Evolutionary conservation across 192 early-diverging fungal genomes (phyloP).

Genomic region (Gonapodya sp.): DNA sequence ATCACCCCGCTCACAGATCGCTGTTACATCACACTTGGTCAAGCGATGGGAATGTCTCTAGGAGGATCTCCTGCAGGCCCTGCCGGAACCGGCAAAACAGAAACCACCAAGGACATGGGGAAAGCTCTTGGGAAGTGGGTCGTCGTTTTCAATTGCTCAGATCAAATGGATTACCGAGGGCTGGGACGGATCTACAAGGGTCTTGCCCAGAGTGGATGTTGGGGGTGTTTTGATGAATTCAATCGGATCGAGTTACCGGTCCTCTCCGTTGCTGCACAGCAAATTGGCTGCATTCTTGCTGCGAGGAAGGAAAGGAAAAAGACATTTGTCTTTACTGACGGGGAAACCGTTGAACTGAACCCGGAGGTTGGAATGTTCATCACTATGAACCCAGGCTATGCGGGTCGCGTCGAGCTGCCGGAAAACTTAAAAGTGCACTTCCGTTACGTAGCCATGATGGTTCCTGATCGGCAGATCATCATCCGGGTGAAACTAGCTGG

Average conservation of each 20-base stretch:
- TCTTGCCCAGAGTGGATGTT: conserved; percentile 50
- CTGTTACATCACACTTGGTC: conserved; percentile 49
- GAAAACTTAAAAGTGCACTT: conserved; percentile 60
- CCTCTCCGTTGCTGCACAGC: conserved; percentile 54
- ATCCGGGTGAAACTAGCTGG: conserved; percentile 57
- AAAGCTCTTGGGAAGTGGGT: conserved; percentile 60
- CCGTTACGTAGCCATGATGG: conserved; percentile 62
- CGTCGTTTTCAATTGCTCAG: conserved; percentile 61
- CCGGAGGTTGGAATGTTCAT: conserved; percentile 61
- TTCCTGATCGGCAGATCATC: conserved; percentile 57
- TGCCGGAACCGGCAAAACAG: conserved; percentile 51
- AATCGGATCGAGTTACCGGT: conserved; percentile 57
- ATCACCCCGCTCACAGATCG: conserved; percentile 57
- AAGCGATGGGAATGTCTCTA: conserved; percentile 54
- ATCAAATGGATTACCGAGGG: conserved; percentile 61
- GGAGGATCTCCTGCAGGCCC: conserved; percentile 54
- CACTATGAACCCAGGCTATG: conserved; percentile 61
- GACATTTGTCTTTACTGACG: conserved; percentile 54
- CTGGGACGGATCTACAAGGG: conserved; percentile 56
- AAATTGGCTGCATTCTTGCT: conserved; percentile 52
- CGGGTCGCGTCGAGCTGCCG: conserved; percentile 54
- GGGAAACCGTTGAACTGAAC: conserved; percentile 56
- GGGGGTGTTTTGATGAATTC: conserved; percentile 61
- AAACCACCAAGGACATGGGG: conserved; percentile 53
- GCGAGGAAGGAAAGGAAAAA: conserved; percentile 50